phyloP scores from a whole-genome alignment of 2,329 filamentous ascomycete species.

The Simplicillium sp. region DNA sequence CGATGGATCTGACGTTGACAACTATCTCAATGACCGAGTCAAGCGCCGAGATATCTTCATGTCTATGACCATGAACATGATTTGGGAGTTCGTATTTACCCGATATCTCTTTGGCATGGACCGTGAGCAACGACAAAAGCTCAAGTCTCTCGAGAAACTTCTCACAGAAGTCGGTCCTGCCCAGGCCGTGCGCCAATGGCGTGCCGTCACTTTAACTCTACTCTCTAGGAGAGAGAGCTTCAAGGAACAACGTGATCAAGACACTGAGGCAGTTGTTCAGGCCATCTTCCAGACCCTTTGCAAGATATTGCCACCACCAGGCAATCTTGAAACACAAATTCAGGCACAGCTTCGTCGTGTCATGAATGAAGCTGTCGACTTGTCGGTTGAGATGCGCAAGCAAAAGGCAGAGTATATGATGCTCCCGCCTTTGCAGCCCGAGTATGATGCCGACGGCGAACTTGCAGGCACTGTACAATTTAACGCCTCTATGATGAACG shows the following conservation, averaged over 20 bases:
- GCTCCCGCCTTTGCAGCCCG: constrained; percentile 87
- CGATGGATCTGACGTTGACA: constrained; percentile 87
- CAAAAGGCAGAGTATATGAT: constrained; percentile 98
- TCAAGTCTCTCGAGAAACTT: constrained; percentile 90
- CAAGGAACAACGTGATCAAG: constrained; percentile 69
- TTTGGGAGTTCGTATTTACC: constrained; percentile 98
- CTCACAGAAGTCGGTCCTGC: constrained; percentile 79
- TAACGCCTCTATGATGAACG: constrained; percentile 91
- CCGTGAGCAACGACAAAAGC: constrained; percentile 90
- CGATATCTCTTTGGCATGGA: constrained; percentile 99
- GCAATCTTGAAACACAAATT: constrained; percentile 70
- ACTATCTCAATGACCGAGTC: constrained; percentile 79
- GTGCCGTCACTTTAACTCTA: constrained; percentile 85
- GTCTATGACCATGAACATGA: constrained; percentile 98
- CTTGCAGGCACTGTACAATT: constrained; percentile 80
- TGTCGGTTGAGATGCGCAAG: constrained; percentile 94
- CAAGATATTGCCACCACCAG: constrained; percentile 77
- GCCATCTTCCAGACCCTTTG: constrained; percentile 73
- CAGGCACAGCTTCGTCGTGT: constrained; percentile 79
- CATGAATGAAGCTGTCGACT: constrained; percentile 76
- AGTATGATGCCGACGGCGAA: constrained; percentile 90
- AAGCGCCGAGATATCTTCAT: constrained; percentile 91
- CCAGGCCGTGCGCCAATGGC: constrained; percentile 92
- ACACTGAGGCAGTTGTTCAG: constrained; percentile 92
- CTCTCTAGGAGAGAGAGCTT: constrained; percentile 76